phyloP scores from a whole-genome alignment of 768 basidiomycete species.

The Boletus reticulatus region DNA sequence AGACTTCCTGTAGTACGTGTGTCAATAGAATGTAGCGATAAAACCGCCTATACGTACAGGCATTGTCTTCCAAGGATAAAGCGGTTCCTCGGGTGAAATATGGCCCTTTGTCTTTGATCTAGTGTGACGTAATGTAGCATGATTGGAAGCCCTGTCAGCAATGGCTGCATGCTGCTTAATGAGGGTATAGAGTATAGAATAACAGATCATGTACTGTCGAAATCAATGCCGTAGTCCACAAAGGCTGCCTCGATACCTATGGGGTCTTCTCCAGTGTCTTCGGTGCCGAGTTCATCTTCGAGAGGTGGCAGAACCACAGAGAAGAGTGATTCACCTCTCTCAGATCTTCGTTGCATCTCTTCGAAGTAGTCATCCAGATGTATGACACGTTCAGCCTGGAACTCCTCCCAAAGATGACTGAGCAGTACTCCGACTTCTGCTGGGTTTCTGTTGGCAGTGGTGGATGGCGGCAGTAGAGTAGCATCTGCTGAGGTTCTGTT shows the following conservation, averaged over 20 bases:
- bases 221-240: background rate
- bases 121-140: too few species aligned
- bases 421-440: background rate
- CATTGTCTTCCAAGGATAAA: slow-evolving; percentile 9
- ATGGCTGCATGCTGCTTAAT: background rate
- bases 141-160: background rate
- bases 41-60: background rate
- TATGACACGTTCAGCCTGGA: background rate
- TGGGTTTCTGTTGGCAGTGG: too few species aligned
- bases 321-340: slow-evolving; percentile 1
- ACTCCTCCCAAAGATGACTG: slow-evolving; percentile 7
- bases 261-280: too few species aligned
- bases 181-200: too few species aligned
- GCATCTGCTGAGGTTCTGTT: too few species aligned
- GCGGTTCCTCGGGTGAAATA: background rate
- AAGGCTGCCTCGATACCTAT: too few species aligned
- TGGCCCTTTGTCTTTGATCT: too few species aligned
- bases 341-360: slow-evolving; percentile 1
- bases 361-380: slow-evolving; percentile 8
- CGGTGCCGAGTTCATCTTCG: slow-evolving; percentile 3
- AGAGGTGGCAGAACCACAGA: background rate
- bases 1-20: slow-evolving; percentile 25
- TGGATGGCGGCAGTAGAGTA: too few species aligned
- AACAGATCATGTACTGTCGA: background rate
- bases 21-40: background rate